A percentile compares a stretch with the other conserved stretches of the same genome.
Conservation (phyloP, 208 protist species). For the Wallacemonas sp. region DNA sequence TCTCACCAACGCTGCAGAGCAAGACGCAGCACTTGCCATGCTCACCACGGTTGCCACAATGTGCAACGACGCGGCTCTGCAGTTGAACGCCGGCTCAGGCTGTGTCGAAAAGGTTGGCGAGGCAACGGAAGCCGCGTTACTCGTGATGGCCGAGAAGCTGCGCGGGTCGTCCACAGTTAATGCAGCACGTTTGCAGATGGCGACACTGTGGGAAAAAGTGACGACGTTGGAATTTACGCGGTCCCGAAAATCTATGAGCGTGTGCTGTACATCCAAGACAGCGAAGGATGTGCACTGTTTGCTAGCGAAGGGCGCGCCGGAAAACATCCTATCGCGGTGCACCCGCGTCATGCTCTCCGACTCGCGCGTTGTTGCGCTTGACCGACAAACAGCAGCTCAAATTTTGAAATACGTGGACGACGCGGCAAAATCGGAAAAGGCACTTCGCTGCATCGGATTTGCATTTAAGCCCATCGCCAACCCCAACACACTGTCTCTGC, state of each 20-base stretch:
- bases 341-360: conserved; percentile 51
- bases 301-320: conserved; percentile 96
- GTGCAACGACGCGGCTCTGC: conserved; percentile 84
- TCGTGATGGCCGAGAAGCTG: conserved; percentile 93
- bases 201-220: conserved; percentile 50
- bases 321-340: conserved; percentile 92
- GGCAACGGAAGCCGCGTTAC: conserved; percentile 90
- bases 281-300: conserved; percentile 40
- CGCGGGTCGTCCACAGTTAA: conserved; percentile 33
- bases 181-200: conserved; percentile 28
- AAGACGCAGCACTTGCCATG: conserved; percentile 59
- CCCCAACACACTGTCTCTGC: conserved; percentile 43
- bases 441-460: conserved; percentile 85
- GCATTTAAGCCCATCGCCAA: conserved; percentile 53
- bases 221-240: conserved; percentile 95
- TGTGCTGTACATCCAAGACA: conserved; percentile 53
- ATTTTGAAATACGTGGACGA: conserved; percentile 47
- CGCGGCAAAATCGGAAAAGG: conserved; percentile 59
- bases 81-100: conserved; percentile 30
- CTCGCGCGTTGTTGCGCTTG: conserved; percentile 53
- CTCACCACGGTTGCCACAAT: conserved; percentile 59
- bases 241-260: conserved; percentile 96
- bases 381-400: conserved; percentile 14
- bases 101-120: conserved; percentile 84
- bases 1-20: conserved; percentile 19